Evolutionary conservation across 768 basidiomycete species (phyloP).

Genomic region (Termitomyces sp.): DNA sequence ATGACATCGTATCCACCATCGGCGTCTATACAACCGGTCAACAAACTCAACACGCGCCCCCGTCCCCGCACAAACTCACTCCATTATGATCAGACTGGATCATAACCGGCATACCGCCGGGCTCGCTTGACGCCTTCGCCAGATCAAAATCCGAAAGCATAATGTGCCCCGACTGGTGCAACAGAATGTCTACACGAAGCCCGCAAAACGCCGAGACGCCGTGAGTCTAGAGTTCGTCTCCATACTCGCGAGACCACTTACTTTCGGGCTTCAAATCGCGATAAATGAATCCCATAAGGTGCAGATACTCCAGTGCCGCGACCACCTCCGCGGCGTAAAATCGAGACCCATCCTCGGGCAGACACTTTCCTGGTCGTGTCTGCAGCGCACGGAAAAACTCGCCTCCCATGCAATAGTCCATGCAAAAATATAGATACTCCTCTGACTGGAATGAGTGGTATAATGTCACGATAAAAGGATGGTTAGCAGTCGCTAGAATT

Average conservation of each 20-base stretch:
- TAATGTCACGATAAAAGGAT: slow-evolving; percentile 98
- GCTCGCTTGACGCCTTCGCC: slow-evolving; percentile 89
- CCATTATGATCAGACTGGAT: slow-evolving; percentile 89
- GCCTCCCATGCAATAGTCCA: slow-evolving; percentile 99
- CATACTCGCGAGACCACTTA: slow-evolving; percentile 38
- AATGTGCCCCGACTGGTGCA: slow-evolving; percentile 98
- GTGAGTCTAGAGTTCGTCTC: slow-evolving; percentile 2
- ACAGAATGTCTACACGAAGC: slow-evolving; percentile 71
- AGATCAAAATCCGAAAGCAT: slow-evolving; percentile 99
- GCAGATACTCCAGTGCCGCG: slow-evolving; percentile 95
- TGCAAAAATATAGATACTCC: slow-evolving; percentile 96
- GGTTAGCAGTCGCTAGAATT: slow-evolving; percentile 96
- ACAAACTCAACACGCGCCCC: slow-evolving; percentile 4
- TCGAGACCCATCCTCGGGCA: slow-evolving; percentile 89
- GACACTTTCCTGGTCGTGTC: slow-evolving; percentile 92
- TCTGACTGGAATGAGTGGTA: slow-evolving; percentile 99
- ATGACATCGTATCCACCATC: slow-evolving; percentile 93
- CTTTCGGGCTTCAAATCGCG: slow-evolving; percentile 99
- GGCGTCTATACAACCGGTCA: slow-evolving; percentile 54
- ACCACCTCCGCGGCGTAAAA: slow-evolving; percentile 99
- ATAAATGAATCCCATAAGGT: slow-evolving; percentile 99
- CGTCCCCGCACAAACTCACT: slow-evolving; percentile 42
- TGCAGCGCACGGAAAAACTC: slow-evolving; percentile 99
- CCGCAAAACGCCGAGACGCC: not conserved
- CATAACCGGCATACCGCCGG: slow-evolving; percentile 79